Conservation (phyloP, 768 basidiomycete genomes). For the Glaciozyma martinii region DNA sequence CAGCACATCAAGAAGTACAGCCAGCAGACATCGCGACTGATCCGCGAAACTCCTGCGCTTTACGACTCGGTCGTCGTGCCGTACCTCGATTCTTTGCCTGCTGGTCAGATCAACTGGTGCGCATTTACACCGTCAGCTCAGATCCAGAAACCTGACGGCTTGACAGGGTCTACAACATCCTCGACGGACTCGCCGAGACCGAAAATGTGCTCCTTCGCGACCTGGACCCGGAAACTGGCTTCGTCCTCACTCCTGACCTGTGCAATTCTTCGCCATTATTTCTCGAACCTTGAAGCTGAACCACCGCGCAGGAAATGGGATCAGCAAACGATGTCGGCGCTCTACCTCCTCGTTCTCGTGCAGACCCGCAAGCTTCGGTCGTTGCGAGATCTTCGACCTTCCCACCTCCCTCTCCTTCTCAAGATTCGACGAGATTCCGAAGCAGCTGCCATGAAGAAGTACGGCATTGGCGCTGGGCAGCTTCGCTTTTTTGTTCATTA, state of each 20-base stretch:
- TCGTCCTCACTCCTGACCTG: conserved; percentile 82
- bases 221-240: conserved; percentile 47
- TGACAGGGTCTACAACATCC: conserved; percentile 73
- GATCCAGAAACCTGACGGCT: background rate
- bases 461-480: conserved; percentile 55
- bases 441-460: conserved; percentile 52
- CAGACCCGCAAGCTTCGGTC: conserved; percentile 56
- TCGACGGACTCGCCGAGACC: conserved; percentile 64
- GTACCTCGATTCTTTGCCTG: conserved; percentile 67
- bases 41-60: conserved; percentile 71
- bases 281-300: background rate
- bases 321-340: conserved; percentile 55
- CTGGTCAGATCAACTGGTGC: conserved; percentile 63
- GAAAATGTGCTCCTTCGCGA: conserved; percentile 61
- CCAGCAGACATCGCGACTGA: conserved; percentile 58
- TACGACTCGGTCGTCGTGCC: conserved; percentile 64
- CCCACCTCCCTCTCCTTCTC: conserved; percentile 59
- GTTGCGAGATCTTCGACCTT: conserved; percentile 61
- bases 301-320: conserved; percentile 66
- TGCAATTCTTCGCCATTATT: background rate
- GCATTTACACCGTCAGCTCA: background rate
- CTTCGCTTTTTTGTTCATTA: conserved; percentile 84
- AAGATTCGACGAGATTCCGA: conserved; percentile 55
- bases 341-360: conserved; percentile 78
- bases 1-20: conserved; percentile 79